Conservation (phyloP, 1,284 basidiomycete genomes). For the Xerocomus cyaneibrunnescens region DNA sequence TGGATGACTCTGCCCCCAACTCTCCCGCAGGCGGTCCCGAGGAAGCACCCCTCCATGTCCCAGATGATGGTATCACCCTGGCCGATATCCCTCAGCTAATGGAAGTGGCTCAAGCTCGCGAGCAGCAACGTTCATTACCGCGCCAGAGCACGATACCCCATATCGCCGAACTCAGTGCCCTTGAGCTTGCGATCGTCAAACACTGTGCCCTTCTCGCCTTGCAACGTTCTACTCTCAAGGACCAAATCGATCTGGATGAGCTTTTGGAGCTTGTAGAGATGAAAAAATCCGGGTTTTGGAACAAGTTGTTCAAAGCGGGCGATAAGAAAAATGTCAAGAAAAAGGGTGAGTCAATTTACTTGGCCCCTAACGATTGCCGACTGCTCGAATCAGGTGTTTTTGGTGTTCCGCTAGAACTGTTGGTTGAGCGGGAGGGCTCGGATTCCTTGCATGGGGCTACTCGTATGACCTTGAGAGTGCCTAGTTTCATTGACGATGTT, state of each 20-base stretch:
- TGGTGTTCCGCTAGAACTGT: conserved; percentile 87
- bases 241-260: conserved; percentile 89
- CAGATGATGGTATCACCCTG: conserved; percentile 87
- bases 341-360: conserved; percentile 63
- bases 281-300: conserved; percentile 97
- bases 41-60: conserved; percentile 35
- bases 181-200: conserved; percentile 91
- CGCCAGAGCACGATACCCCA: conserved; percentile 74
- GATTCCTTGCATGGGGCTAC: conserved; percentile 92
- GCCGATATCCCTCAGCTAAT: conserved; percentile 96
- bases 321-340: conserved; percentile 86
- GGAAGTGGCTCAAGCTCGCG: conserved; percentile 87
- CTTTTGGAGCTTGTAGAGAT: conserved; percentile 90
- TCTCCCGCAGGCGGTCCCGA: conserved; percentile 58
- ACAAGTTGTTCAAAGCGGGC: conserved; percentile 91
- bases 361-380: not conserved
- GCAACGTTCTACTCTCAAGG: conserved; percentile 73
- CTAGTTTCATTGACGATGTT: conserved; percentile 97
- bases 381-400: conserved; percentile 67
- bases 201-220: conserved; percentile 88
- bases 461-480: conserved; percentile 83
- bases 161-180: conserved; percentile 79
- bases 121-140: conserved; percentile 78
- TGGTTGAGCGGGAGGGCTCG: conserved; percentile 94
- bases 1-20: conserved; percentile 77